Base-by-base conservation (phyloP, 495 filamentous ascomycete species). In the Daldinia decipiens region DNA sequence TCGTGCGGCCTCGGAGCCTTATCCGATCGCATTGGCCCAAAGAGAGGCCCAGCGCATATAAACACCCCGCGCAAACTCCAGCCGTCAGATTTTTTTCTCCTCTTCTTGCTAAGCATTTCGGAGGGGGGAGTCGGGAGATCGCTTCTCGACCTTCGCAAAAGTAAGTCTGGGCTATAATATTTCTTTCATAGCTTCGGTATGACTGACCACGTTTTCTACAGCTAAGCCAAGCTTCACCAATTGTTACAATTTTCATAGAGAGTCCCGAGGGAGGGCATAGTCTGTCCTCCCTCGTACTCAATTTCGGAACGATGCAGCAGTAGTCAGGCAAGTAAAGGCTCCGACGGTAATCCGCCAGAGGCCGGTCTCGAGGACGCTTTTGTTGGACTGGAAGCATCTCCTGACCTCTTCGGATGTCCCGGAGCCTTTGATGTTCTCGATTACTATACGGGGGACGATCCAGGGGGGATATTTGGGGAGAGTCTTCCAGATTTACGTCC, bases 291-390 rank as follows among this genome's bases (percentile, higher is more conserved):
- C 67, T 69, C 67, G 40, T 29, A 19, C 53, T 32, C 24, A 13
- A 70, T 70, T 60, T 55, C 67, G 67, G 55, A 11, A 55, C 53
- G 40, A 64, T 70, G 60, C 38, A 64, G 38, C 55, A 60, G 67
- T 70, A 63, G 40, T 70, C 60, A 65, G 55, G 8, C 32, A 53
- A 70, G 53, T 36, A 54, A 54, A 59, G 59, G 17, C 60, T 59
- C 53, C 4, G 26, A 51, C 1, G 54, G 17, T 15, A 54, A 19
- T 34, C 43, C 19, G 43, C 34, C 17, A 11, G 55, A 50, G 11
- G 6, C 54, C 54, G 55, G 67, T 65, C 67, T 54, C 47, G 60
- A 70, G 67, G 47, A 19, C 21, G 19, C 50, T 50, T 64, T 60
- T 45, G 15, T 6, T 59, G 59, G 60, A 55, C 60, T 65, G 60